Base-by-base conservation (phyloP, 306 rosid genomes). In the Malus asiatica region DNA sequence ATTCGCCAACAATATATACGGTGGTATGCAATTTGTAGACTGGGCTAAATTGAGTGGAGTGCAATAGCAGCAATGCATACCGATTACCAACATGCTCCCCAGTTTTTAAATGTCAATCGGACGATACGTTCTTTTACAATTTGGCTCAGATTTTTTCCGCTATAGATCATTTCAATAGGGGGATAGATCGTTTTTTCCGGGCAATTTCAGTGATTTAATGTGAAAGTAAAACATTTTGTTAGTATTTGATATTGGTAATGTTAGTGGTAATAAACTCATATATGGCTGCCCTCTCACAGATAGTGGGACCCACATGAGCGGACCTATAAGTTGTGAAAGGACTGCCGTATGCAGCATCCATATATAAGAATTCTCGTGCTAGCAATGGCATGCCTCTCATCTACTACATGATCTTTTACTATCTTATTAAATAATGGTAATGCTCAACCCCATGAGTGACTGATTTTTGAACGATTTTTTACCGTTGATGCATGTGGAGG, bases 11-110 rank as follows among this genome's bases (percentile, higher is more conserved):
- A 95, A 92, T 82, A 79, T 95, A 23, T 95, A 92, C 20, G 97
- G 93, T 62, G 98, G 96, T 19, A 95, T 95, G 97, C 98, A 95
- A 82, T 95, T 95, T 52, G 83, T 95, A 51, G 98, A 95, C 78
- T 95, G 98, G 98, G 98, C 98, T 53, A 90, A 87, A 78, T 80
- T 42, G 91, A 92, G 97, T 58, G 98, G 98, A 25, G 90, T 92
- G 59, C 98, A 94, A 68, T 90, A 84, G 32, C 23, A 55, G 57
- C 46, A 73, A 40, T 73, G 68, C 57, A 15, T 57, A 16, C n/a
- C 59, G 27, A 45, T 11, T 75, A n/a, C 27, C 57, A 38, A 19
- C 25, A 11, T 35, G n/a, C 74, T 52, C 25, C 46, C 18, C 30
- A 5, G 70, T 62, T 45, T 13, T 58, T 30, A 40, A n/a, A 57